Percentiles rank a stretch among this genome's conserved stretches.
Evolutionary conservation across 2,329 filamentous ascomycete species (phyloP).

Genomic region (Xylariaceae sp.): DNA sequence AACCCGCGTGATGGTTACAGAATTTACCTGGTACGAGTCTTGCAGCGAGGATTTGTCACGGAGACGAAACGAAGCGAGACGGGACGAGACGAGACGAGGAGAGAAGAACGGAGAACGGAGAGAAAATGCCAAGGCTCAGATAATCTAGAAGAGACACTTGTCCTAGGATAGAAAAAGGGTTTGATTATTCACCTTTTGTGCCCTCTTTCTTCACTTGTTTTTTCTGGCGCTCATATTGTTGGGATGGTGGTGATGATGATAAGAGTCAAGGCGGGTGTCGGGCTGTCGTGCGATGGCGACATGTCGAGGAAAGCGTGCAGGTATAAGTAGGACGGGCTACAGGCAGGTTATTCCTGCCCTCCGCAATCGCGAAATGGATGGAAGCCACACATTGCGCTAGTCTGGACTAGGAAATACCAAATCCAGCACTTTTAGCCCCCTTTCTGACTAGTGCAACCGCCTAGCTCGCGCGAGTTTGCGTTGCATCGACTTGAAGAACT

Average conservation of each 20-base stretch:
- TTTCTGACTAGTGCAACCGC: neutral
- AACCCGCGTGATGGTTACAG: neutral
- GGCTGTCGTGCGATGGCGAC: conserved; percentile 25
- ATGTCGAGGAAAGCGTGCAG: conserved; percentile 4
- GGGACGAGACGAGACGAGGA: neutral
- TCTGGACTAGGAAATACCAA: neutral
- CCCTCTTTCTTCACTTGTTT: neutral
- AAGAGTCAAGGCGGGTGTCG: conserved; percentile 17
- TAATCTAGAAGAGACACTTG: conserved; percentile 8
- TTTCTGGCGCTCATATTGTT: neutral
- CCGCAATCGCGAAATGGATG: neutral
- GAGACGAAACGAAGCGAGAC: neutral
- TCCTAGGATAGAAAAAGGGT: conserved; percentile 1
- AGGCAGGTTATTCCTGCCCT: neutral
- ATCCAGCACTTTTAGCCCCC: neutral
- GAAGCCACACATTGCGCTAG: neutral
- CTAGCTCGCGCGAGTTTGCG: too few relatives aligned
- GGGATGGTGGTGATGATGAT: conserved; percentile 4
- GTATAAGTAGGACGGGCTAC: neutral
- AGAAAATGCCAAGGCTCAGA: neutral
- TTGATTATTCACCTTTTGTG: conserved; percentile 4
- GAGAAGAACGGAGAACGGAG: neutral
- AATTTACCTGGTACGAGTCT: neutral
- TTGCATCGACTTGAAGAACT: neutral
- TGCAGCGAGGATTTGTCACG: neutral